phyloP scores from a whole-genome alignment of 495 filamentous ascomycete genomes.

The Penicillium manginii region DNA sequence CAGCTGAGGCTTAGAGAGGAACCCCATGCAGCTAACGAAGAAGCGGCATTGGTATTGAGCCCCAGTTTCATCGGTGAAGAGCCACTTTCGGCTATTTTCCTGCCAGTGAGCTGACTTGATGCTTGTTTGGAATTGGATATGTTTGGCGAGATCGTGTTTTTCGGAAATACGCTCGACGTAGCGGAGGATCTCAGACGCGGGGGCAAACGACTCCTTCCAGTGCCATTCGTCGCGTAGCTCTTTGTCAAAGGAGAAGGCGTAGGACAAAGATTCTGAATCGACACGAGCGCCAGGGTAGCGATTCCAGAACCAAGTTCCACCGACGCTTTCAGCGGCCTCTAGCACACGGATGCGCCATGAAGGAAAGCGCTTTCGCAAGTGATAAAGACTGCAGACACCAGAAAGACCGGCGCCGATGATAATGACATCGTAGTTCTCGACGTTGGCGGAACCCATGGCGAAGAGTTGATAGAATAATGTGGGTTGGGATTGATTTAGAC shows the following conservation, averaged over 20 bases:
- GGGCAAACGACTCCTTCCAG: slow-evolving; percentile 28
- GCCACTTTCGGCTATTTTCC: slow-evolving; percentile 20
- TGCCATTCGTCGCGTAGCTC: slow-evolving; percentile 32
- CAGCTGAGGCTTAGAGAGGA: slow-evolving; percentile 33
- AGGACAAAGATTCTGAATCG: slow-evolving; percentile 30
- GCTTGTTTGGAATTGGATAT: slow-evolving; percentile 35
- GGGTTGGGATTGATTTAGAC: neutral
- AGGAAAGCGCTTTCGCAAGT: slow-evolving; percentile 46
- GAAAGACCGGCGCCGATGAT: slow-evolving; percentile 58
- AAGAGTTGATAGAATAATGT: neutral
- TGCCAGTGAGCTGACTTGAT: slow-evolving; percentile 25
- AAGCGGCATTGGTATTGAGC: slow-evolving; percentile 17
- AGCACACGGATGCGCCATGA: slow-evolving; percentile 42
- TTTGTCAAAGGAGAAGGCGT: slow-evolving; percentile 32
- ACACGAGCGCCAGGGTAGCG: slow-evolving; percentile 36
- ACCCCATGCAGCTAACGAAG: slow-evolving; percentile 27
- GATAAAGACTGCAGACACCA: slow-evolving; percentile 47
- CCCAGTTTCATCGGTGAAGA: slow-evolving; percentile 18
- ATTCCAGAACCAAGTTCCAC: slow-evolving; percentile 55
- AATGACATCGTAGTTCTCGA: slow-evolving; percentile 40
- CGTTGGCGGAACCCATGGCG: slow-evolving; percentile 10
- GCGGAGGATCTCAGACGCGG: slow-evolving; percentile 28
- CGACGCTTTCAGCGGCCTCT: slow-evolving; percentile 51
- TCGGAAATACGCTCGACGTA: slow-evolving; percentile 34
- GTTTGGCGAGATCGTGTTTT: slow-evolving; percentile 23